Percentiles rank a stretch among this genome's conserved stretches.
Evolutionary conservation across 805 yeast species (phyloP).

Genomic region (Barnettozyma californica): DNA sequence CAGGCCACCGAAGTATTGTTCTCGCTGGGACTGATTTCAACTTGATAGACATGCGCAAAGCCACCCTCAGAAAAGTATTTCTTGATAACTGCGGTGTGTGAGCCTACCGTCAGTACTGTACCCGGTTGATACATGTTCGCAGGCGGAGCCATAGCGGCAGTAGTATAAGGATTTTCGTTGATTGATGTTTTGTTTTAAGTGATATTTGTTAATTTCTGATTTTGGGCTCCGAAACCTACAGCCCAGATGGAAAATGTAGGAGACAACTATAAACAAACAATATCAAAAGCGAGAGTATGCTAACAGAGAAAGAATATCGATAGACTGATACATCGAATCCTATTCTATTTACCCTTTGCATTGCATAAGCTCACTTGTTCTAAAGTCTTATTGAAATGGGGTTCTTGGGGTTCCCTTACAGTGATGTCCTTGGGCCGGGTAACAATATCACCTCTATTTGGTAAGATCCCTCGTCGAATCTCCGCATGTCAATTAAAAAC

Average conservation of each 20-base stretch:
- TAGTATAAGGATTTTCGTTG: neutral
- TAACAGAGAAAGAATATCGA: too few species aligned
- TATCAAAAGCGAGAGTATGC: too few species aligned
- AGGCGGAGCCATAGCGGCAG: slow-evolving; percentile 37
- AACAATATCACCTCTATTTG: neutral
- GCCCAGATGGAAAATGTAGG: too few species aligned
- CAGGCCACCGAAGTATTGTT: slow-evolving; percentile 61
- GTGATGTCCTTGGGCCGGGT: too few species aligned
- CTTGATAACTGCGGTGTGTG: slow-evolving; percentile 64
- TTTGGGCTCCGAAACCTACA: neutral
- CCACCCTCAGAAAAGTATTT: slow-evolving; percentile 87
- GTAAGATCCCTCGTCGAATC: too few species aligned
- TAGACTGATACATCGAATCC: too few species aligned
- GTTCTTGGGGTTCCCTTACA: too few species aligned
- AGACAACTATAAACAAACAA: too few species aligned
- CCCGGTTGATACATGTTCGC: slow-evolving; percentile 69
- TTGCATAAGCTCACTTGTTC: too few species aligned
- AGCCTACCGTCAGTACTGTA: slow-evolving; percentile 74
- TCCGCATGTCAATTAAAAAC: neutral
- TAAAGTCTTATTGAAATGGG: too few species aligned
- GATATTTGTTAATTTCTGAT: neutral
- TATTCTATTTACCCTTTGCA: too few species aligned
- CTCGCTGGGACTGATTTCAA: slow-evolving; percentile 57
- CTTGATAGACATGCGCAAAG: slow-evolving; percentile 90
- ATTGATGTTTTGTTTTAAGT: neutral